Evolutionary conservation across 176 grass and related monocot species (phyloP).

Genomic region (Neostapfia colusana): DNA sequence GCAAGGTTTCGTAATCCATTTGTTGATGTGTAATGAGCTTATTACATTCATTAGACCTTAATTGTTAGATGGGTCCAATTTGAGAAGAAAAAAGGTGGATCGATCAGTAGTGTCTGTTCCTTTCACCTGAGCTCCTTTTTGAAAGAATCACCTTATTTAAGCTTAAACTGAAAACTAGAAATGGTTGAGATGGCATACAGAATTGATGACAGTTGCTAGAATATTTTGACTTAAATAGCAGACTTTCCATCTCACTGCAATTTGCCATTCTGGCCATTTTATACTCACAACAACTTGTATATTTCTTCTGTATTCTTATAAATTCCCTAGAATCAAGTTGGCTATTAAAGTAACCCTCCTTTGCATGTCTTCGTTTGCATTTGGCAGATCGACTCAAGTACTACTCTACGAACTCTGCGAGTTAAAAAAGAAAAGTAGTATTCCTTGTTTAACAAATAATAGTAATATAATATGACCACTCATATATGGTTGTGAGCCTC

Average conservation of each 20-base stretch:
- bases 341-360: slow-evolving; percentile 13
- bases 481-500: not conserved
- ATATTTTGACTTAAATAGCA: not conserved
- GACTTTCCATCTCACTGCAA: not conserved
- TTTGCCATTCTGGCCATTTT: not conserved
- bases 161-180: not conserved
- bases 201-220: not conserved
- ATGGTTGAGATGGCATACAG: not conserved
- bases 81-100: not conserved
- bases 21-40: no score
- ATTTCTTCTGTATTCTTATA: not conserved
- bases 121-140: no score
- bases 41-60: not conserved
- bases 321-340: not conserved
- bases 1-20: no score
- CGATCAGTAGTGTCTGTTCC: not conserved
- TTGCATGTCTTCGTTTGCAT: not conserved
- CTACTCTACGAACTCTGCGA: slow-evolving; percentile 61
- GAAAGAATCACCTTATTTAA: not conserved
- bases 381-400: slow-evolving; percentile 63
- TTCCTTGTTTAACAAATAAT: not conserved
- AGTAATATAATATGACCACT: not conserved
- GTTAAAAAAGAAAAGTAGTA: slow-evolving; percentile 65
- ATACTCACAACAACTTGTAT: not conserved
- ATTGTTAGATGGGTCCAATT: not conserved